Evolutionary conservation across 2,329 filamentous ascomycete genomes (phyloP), one percentile per base, ranked within the genome.

Genomic region (Chaetomiaceae sp.): DNA sequence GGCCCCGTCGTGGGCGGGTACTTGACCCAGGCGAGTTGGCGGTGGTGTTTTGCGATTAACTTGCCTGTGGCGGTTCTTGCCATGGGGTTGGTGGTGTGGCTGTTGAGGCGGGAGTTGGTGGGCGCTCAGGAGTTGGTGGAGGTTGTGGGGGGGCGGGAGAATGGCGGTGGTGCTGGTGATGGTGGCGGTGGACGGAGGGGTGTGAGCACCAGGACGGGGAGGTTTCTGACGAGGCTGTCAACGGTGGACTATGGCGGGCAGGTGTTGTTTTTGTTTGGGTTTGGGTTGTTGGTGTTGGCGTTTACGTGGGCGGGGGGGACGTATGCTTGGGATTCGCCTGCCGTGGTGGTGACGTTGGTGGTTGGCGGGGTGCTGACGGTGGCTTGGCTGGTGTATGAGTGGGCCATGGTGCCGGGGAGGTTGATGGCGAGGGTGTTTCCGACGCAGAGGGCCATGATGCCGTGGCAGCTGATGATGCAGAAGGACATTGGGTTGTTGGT

Each of bases 31-130:
- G 67, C 73, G 4, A 76, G 74, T 57, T 87, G 84, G 84, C 71
- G 83, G 45, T 87, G 85, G 75, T 84, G 81, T 62, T 87, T 87
- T 64, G 81, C 76, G 33, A 75, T 86, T 49, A 81, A 80, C 55
- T 71, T 84, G n/a, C 81, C 81, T 14, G 73, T 84, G 37, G 75
- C 71, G 1, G 69, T 74, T 3, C 60, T 78, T 18, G 77, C 75
- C 5, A 71, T 85, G 32, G 43, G 78, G n/a, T 54, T 81, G 36
- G 72, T 80, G 45, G 79, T 79, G 60, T 66, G 84, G 49, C 59
- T 86, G 30, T 73, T 86, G 29, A 74, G 81, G 18, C 75, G 77
- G 27, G 78, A 84, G 38, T 73, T 87, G 6, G 71, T 85, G 1
- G 77, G 78, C 0, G 73, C 78, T 1, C 74, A 77, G 44, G 44